Evolutionary conservation across 106 monocot species (phyloP), one percentile per base, ranked within the genome.

Genomic region (Allium cepa): DNA sequence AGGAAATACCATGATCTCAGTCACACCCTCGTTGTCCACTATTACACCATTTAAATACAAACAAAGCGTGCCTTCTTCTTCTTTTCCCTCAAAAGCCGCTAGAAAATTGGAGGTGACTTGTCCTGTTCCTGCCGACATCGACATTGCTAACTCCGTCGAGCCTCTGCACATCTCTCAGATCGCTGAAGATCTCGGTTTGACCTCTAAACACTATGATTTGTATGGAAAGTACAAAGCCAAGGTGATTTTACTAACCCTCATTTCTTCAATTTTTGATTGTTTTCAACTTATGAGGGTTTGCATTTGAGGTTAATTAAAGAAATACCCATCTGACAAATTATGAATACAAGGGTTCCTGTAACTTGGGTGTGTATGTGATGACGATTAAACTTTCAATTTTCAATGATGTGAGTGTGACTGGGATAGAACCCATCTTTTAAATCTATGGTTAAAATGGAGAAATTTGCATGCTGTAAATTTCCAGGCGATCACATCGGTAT

Each of bases 221-320:
- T 99, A 99, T 73, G 99, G 99, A 3, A 99, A 93, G 67, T 83
- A 99, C 90, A 99, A 99, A 63, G 92, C 93, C 81, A 99, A 99
- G 92, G 99, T 99, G 13, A 50, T 28, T 48, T 9, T 9, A 67
- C 12, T 26, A 16, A 58, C 26, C 57, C 57, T 56, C 65, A 49
- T 65, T 47, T 65, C 17, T 17, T 50, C 59, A 59, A 59, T 17
- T 17, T 59, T 59, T 2, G 36, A 36, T 5, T 7, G 8, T 47
- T 63, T 63, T 61, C 18, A 0, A 26, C 8, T 45, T 52, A 49
- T 63, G 47, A 28, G 62, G 26, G 26, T 45, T 17, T 36, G 36
- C 5, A 36, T 36, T 36, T 36, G 36, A 36, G 4, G 36, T 36
- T 36, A 36, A 36, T 36, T 36, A 36, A 36, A 36, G 36, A 36